Conservation (phyloP, 169 alveolate genomes). For the Cryptosporidium felis region DNA sequence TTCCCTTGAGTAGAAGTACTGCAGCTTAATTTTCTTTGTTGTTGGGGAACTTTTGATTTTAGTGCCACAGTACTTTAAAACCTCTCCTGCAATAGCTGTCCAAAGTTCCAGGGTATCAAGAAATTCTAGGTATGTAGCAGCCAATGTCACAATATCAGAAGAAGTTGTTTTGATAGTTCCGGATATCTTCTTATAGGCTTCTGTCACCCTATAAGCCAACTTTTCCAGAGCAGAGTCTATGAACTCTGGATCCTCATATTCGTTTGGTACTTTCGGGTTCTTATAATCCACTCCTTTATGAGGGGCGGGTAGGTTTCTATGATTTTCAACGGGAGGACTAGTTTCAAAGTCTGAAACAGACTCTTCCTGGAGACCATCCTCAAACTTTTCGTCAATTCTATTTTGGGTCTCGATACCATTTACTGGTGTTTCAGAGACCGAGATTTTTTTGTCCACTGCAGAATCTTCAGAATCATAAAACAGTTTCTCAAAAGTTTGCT, state of each 20-base stretch:
- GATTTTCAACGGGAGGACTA: too few species aligned
- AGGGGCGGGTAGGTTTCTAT: too few species aligned
- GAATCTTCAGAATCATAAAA: too few species aligned
- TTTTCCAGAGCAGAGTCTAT: conserved; percentile 18
- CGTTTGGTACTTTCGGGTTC: background rate
- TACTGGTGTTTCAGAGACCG: too few species aligned
- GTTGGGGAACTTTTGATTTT: background rate
- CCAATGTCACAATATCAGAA: background rate
- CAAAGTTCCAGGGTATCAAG: conserved; percentile 2
- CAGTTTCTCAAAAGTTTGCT: too few species aligned
- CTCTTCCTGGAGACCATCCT: too few species aligned
- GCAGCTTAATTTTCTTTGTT: background rate
- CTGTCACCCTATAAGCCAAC: conserved; percentile 32
- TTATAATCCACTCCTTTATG: background rate
- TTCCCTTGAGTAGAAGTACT: conserved; percentile 19
- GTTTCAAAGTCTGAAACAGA: too few species aligned
- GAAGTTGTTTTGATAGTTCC: background rate
- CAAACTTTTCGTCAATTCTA: too few species aligned
- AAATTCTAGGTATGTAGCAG: background rate
- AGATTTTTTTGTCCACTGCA: too few species aligned
- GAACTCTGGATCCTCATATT: conserved; percentile 22
- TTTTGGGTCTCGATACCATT: too few species aligned
- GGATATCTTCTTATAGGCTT: background rate
- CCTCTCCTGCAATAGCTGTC: conserved; percentile 60
- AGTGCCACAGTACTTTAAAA: conserved; percentile 7